Evolutionary conservation across 352 stramenopile species (phyloP).

Genomic region (Halophytophthora polymorphica): DNA sequence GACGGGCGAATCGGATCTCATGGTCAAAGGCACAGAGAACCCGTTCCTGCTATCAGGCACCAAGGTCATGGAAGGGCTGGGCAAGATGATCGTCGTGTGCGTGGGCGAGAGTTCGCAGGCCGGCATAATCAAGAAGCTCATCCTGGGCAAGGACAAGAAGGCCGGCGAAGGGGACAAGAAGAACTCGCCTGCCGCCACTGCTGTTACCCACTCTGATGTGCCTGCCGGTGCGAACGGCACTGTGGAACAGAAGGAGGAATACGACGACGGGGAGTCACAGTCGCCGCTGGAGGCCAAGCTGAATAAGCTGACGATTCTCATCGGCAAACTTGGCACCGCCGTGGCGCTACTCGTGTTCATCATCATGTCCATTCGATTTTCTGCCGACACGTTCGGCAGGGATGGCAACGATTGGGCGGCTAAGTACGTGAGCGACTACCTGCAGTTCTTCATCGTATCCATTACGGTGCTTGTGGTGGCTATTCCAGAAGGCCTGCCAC

Average conservation of each 20-base stretch:
- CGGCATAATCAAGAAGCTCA: constrained; percentile 83
- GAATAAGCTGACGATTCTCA: constrained; percentile 50
- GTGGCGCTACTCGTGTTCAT: constrained; percentile 58
- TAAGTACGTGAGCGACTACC: constrained; percentile 35
- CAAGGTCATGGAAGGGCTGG: constrained; percentile 89
- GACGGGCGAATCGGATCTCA: constrained; percentile 88
- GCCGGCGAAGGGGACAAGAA: constrained; percentile 7
- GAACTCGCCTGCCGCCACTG: too few relatives aligned
- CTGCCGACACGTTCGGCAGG: constrained; percentile 32
- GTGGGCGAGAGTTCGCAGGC: constrained; percentile 91
- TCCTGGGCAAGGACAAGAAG: constrained; percentile 66
- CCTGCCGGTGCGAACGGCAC: constrained; percentile 47
- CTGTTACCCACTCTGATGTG: too few relatives aligned
- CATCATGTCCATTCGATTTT: constrained; percentile 55
- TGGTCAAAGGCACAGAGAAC: constrained; percentile 71
- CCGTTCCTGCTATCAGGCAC: constrained; percentile 91
- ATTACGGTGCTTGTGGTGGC: constrained; percentile 92
- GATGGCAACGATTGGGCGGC: constrained; percentile 27
- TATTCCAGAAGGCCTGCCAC: constrained; percentile 95
- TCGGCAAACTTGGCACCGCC: constrained; percentile 51
- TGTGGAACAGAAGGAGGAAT: constrained; percentile 30
- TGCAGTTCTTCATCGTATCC: constrained; percentile 68
- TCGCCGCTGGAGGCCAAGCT: constrained; percentile 71
- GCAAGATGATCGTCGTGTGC: constrained; percentile 89
- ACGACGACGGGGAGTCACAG: constrained; percentile 31